Conservation (phyloP, 805 yeast species). For the Wickerhamia fluorescens region DNA sequence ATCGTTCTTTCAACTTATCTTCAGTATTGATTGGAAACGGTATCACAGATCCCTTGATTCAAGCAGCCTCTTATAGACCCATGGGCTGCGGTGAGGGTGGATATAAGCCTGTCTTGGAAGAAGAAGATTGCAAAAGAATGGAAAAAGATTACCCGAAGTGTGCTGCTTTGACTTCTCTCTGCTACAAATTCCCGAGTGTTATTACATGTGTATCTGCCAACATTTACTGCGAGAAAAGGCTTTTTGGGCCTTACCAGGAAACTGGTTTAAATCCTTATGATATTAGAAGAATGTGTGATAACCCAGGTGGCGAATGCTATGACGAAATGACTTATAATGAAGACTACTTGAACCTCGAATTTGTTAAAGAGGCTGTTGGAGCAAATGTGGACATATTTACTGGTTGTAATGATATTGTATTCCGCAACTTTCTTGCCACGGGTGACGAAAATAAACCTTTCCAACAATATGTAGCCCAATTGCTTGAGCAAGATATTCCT, state of each 20-base stretch:
- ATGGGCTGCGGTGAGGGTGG: constrained; percentile 44
- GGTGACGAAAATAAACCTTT: constrained; percentile 69
- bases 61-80: constrained; percentile 32
- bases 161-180: constrained; percentile 21
- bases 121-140: constrained; percentile 27
- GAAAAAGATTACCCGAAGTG: constrained; percentile 29
- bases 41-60: constrained; percentile 37
- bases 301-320: constrained; percentile 48
- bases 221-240: constrained; percentile 21
- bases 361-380: constrained; percentile 51
- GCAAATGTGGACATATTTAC: constrained; percentile 44
- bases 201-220: constrained; percentile 37
- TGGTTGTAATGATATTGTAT: constrained; percentile 43
- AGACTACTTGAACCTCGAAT: constrained; percentile 45
- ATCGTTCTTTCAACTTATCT: constrained; percentile 20
- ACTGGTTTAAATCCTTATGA: constrained; percentile 62
- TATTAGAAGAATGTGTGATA: constrained; percentile 46
- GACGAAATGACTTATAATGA: constrained; percentile 42
- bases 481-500: constrained; percentile 32
- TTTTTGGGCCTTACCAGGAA: constrained; percentile 26
- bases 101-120: constrained; percentile 27
- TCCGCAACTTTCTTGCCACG: constrained; percentile 42
- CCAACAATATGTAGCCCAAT: constrained; percentile 51
- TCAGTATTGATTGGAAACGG: constrained; percentile 42
- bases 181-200: constrained; percentile 25